phyloP scores from a whole-genome alignment of 1,284 basidiomycete species.

The Sanghuangporus baumii region DNA sequence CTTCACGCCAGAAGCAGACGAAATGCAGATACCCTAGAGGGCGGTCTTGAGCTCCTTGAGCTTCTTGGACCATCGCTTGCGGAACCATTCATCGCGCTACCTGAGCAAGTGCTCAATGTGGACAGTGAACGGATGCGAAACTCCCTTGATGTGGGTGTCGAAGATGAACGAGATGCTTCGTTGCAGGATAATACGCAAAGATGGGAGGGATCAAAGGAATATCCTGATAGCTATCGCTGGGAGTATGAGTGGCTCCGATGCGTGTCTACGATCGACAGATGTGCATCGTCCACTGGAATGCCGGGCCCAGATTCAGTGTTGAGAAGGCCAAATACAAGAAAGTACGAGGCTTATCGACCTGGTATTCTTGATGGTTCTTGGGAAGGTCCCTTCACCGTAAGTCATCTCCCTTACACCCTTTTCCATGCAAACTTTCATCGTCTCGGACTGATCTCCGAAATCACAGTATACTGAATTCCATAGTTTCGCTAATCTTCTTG shows the following conservation, averaged over 20 bases:
- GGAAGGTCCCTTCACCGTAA: constrained; percentile 71
- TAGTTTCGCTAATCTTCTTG: constrained; percentile 56
- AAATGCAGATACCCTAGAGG: not conserved
- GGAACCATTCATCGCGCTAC: constrained; percentile 9
- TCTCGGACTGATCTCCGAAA: too few relatives aligned
- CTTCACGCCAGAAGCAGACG: constrained; percentile 29
- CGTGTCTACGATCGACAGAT: constrained; percentile 24
- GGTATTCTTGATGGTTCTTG: constrained; percentile 70
- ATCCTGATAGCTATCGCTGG: constrained; percentile 17
- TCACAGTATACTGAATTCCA: constrained; percentile 69
- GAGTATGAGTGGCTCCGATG: constrained; percentile 19
- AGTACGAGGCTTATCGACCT: constrained; percentile 24
- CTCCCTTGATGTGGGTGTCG: not conserved
- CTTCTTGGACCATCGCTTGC: not conserved
- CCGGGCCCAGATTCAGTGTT: constrained; percentile 24
- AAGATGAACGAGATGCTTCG: not conserved
- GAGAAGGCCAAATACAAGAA: not conserved
- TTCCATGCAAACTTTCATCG: not conserved
- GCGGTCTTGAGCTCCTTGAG: not conserved
- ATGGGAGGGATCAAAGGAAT: not conserved
- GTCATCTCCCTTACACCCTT: constrained; percentile 21
- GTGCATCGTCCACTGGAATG: constrained; percentile 21
- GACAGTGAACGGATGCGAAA: not conserved
- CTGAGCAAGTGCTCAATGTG: not conserved
- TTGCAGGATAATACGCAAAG: not conserved